These are phyloP conservation scores for Pichia thaimueangensis DNA, from an alignment of 805 yeast species.

Conservation along the genomic window DNA sequence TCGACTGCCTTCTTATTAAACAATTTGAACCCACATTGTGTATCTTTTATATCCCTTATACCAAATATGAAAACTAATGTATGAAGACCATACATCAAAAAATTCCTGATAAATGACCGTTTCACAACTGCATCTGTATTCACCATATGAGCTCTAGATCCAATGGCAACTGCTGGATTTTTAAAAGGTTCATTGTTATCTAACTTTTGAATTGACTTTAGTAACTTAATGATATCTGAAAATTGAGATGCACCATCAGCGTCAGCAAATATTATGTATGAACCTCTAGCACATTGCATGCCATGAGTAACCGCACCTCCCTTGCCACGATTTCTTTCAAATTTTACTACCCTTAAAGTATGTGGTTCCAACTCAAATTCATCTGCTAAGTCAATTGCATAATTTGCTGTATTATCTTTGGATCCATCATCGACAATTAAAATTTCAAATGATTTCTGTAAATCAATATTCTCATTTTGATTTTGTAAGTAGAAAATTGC, in stretches of 20 bases:
- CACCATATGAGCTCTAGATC: conserved; percentile 96
- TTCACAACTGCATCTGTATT: conserved; percentile 95
- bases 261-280: conserved; percentile 80
- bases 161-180: conserved; percentile 65
- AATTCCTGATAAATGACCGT: conserved; percentile 79
- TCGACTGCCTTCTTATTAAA: conserved; percentile 66
- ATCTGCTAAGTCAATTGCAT: conserved; percentile 57
- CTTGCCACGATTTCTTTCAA: conserved; percentile 80
- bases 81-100: conserved; percentile 90
- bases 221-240: conserved; percentile 53
- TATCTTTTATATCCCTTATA: conserved; percentile 77
- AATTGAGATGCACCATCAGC: conserved; percentile 96
- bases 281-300: conserved; percentile 65
- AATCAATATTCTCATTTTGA: conserved; percentile 2
- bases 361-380: conserved; percentile 47
- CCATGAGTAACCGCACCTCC: conserved; percentile 98
- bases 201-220: conserved; percentile 33
- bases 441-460: conserved; percentile 53
- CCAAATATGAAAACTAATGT: conserved; percentile 84
- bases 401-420: conserved; percentile 67
- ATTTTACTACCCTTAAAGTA: conserved; percentile 60
- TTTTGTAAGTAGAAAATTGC: conserved; percentile 47
- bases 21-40: conserved; percentile 96
- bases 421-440: conserved; percentile 91
- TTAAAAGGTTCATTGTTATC: conserved; percentile 19